phyloP scores from a whole-genome alignment of 1,284 basidiomycete genomes.

The Polyporus tsugae region DNA sequence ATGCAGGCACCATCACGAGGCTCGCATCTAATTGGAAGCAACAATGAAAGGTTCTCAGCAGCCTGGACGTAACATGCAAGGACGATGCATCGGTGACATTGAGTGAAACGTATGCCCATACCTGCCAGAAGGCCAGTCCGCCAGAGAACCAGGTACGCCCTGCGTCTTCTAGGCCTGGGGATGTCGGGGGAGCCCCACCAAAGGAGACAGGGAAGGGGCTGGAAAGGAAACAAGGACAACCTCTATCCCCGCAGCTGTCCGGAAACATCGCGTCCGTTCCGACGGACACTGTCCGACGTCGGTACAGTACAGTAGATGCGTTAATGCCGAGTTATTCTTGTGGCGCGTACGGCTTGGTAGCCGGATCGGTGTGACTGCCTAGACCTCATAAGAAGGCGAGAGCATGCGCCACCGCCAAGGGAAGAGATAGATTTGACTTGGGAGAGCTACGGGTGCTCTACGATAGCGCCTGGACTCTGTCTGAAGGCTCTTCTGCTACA shows the following conservation, averaged over 20 bases:
- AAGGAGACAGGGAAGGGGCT: conserved; percentile 5
- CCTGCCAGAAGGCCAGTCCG: neutral
- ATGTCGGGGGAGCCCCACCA: conserved; percentile 13
- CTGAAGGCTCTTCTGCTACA: conserved; percentile 1
- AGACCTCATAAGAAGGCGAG: conserved; percentile 7
- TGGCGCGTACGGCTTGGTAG: conserved; percentile 8
- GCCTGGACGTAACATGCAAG: conserved; percentile 14
- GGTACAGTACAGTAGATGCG: conserved; percentile 5
- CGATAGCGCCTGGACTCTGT: neutral
- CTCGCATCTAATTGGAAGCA: conserved; percentile 6
- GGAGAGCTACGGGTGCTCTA: conserved; percentile 24
- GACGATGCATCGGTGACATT: conserved; percentile 15
- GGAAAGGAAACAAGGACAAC: neutral
- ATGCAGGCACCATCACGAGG: conserved; percentile 18
- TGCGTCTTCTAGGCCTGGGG: conserved; percentile 10
- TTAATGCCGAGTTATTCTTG: conserved; percentile 11
- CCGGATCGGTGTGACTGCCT: conserved; percentile 5
- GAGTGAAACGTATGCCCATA: conserved; percentile 11
- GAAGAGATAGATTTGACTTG: conserved; percentile 29
- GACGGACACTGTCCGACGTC: conserved; percentile 13
- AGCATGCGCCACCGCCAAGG: conserved; percentile 1
- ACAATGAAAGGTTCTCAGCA: neutral
- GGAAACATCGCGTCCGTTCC: conserved; percentile 20
- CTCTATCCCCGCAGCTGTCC: conserved; percentile 12
- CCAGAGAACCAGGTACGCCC: conserved; percentile 11